phyloP scores from a whole-genome alignment of 352 stramenopile genomes.

The Pythium rishiriense region DNA sequence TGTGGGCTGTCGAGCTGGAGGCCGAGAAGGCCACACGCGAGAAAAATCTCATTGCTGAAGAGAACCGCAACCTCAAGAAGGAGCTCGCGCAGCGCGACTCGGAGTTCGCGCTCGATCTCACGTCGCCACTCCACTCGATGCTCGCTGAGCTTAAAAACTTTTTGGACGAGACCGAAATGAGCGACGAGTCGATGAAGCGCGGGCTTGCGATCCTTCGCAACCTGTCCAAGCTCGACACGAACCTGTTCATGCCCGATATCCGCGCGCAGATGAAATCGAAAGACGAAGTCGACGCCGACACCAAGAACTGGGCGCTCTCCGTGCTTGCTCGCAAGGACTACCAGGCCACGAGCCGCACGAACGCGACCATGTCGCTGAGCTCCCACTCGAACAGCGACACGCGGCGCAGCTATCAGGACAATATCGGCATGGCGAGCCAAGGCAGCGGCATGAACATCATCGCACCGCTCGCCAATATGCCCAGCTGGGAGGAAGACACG shows the following conservation, averaged over 20 bases:
- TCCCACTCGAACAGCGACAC: conserved; percentile 74
- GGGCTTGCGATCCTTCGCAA: conserved; percentile 66
- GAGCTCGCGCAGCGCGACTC: conserved; percentile 72
- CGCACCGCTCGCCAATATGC: conserved; percentile 52
- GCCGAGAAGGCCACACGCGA: conserved; percentile 68
- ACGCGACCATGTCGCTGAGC: conserved; percentile 57
- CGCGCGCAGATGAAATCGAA: conserved; percentile 80
- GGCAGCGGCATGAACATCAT: conserved; percentile 30
- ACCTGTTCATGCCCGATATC: conserved; percentile 82
- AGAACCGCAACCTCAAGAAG: conserved; percentile 80
- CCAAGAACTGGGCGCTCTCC: conserved; percentile 80
- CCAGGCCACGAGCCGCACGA: conserved; percentile 48
- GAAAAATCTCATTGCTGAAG: conserved; percentile 81
- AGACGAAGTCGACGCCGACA: conserved; percentile 78
- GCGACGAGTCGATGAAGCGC: conserved; percentile 49
- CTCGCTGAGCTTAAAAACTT: conserved; percentile 79
- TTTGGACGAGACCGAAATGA: conserved; percentile 69
- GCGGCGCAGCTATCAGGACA: conserved; percentile 56
- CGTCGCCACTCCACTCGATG: conserved; percentile 67
- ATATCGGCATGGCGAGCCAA: conserved; percentile 31
- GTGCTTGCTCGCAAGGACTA: conserved; percentile 79
- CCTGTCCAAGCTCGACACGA: conserved; percentile 75
- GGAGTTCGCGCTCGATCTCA: conserved; percentile 75
- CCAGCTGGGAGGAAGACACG: conserved; percentile 54
- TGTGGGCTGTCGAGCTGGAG: conserved; percentile 74